Percentiles rank a stretch among this genome's conserved stretches.
These are phyloP conservation scores for Fusarium denticulatum DNA, from an alignment of 2,329 filamentous ascomycete species.

Conservation along the genomic window DNA sequence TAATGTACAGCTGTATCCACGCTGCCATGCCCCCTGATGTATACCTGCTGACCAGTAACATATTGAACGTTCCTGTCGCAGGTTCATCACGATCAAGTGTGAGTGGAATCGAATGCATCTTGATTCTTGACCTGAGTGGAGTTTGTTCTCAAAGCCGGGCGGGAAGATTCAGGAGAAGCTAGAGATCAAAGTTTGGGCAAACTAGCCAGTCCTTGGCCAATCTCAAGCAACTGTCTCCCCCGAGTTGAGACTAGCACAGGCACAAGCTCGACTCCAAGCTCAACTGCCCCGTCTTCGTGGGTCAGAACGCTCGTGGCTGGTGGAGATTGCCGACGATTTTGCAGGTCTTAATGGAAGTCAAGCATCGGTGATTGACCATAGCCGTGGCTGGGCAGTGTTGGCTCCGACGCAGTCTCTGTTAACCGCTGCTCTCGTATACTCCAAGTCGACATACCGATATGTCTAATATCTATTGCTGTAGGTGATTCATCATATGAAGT, in stretches of 20 bases:
- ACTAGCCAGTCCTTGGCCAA: slow-evolving; percentile 17
- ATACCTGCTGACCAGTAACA: not conserved
- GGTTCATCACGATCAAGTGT: slow-evolving; percentile 38
- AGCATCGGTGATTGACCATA: slow-evolving; percentile 31
- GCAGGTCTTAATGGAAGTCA: slow-evolving; percentile 16
- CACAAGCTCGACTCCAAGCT: slow-evolving; percentile 26
- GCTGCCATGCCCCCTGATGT: not conserved
- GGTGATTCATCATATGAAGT: not conserved
- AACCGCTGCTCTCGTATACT: not conserved
- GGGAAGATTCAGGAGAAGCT: slow-evolving; percentile 32
- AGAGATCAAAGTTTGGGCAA: slow-evolving; percentile 35
- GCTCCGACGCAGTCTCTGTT: not conserved
- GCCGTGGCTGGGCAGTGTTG: slow-evolving; percentile 20
- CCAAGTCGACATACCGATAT: not conserved
- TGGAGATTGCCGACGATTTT: slow-evolving; percentile 32
- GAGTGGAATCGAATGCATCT: slow-evolving; percentile 31
- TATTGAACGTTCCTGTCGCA: slow-evolving; percentile 7
- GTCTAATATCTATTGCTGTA: not conserved
- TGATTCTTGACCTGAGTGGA: slow-evolving; percentile 20
- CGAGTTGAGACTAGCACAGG: slow-evolving; percentile 23
- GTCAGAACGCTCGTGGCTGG: slow-evolving; percentile 30
- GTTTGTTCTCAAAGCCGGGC: slow-evolving; percentile 22
- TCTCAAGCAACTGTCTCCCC: slow-evolving; percentile 26
- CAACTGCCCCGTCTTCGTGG: slow-evolving; percentile 11
- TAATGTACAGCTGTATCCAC: not conserved